These are phyloP conservation scores for Tolypocladium pustulatum DNA, from an alignment of 2,329 filamentous ascomycete genomes.

Conservation along the genomic window DNA sequence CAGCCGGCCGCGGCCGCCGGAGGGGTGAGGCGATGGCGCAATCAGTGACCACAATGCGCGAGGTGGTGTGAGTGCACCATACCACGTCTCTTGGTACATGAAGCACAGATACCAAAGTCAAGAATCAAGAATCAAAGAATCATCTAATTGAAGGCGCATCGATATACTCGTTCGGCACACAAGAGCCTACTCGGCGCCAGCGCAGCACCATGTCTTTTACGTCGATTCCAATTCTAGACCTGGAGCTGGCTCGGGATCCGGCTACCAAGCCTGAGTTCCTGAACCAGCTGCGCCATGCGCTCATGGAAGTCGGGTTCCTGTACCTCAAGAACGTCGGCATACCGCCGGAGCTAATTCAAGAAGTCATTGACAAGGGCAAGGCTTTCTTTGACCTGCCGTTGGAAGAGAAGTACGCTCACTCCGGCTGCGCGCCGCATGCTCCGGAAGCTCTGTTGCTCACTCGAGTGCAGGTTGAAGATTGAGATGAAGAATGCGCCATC, in stretches of 20 bases:
- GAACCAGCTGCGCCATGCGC: conserved; percentile 56
- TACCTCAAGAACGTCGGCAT: conserved; percentile 77
- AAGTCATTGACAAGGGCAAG: conserved; percentile 58
- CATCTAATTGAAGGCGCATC: neutral
- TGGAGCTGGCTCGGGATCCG: conserved; percentile 53
- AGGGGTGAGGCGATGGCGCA: neutral
- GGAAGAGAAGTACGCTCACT: conserved; percentile 56
- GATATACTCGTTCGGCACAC: neutral
- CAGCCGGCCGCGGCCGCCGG: neutral
- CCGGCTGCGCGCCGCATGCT: neutral
- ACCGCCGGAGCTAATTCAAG: conserved; percentile 49
- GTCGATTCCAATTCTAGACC: conserved; percentile 66
- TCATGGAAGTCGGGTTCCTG: conserved; percentile 81
- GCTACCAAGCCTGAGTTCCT: conserved; percentile 65
- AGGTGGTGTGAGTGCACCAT: neutral
- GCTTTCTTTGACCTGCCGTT: conserved; percentile 67
- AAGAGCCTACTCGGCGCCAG: neutral
- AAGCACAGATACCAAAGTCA: neutral
- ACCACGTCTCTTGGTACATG: neutral
- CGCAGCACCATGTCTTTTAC: conserved; percentile 54
- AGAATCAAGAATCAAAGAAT: neutral
- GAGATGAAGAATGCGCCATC: conserved; percentile 66
- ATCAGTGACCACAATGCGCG: neutral
- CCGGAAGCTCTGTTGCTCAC: neutral
- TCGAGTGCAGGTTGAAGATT: conserved; percentile 41